Evolutionary conservation across 495 filamentous ascomycete species (phyloP), one percentile per base, ranked within the genome.

Genomic region (Aspergillus bridgeri): DNA sequence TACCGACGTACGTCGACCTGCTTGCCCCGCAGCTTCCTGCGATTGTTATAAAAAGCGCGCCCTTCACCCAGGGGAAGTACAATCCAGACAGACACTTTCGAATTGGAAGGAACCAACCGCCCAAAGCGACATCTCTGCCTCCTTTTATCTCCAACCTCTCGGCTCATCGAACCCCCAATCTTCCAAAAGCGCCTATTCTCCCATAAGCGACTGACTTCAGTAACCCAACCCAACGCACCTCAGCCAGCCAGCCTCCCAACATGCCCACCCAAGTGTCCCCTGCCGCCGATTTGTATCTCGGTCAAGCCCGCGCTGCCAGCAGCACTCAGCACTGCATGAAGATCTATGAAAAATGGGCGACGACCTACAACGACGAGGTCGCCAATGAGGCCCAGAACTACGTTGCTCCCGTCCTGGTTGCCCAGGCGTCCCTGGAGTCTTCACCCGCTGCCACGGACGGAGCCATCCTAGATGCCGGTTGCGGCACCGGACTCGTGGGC

Each of bases 291-390:
- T 7, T 29, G 27, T 29, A 29, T 29, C 65, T 73, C 13, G 50
- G 54, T 21, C 60, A 66, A 52, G 71, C 71, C 53, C 69, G 71
- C 8, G 56, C 57, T 42, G 56, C 51, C 50, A 44, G 49, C 20
- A 69, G 56, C 53, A 59, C 50, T 8, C 54, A 71, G 42, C 66
- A 71, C 44, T 74, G 71, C 64, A 69, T 65, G 66, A 54, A 60
- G 3, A 56, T 79, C 57, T 80, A 80, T 60, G 76, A 74, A 42
- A 62, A 75, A 56, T 80, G 78, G 78, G 75, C 78, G 45, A 47
- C 62, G 15, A 72, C 75, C 7, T 80, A 80, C 58, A 69, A 80
- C 57, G 60, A 62, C 0, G 74, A 78, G 25, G 63, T 78, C 5
- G 64, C 65, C 23, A 68, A 75, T 46, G 66, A 63, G 9, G 66